Conservation (phyloP, 2,329 filamentous ascomycete genomes). For the Simplicillium sp. region DNA sequence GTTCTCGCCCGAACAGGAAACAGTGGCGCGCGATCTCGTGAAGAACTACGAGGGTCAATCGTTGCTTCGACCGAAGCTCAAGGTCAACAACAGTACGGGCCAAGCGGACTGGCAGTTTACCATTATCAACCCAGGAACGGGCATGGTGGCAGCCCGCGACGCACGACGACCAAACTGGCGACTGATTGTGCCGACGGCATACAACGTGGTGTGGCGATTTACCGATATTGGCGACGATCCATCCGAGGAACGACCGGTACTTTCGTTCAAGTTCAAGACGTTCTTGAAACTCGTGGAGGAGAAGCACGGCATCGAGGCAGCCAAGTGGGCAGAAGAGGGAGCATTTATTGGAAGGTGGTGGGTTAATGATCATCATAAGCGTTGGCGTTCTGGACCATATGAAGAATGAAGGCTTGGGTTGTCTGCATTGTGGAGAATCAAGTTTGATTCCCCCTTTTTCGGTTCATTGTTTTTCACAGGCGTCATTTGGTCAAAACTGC, state of each 20-base stretch:
- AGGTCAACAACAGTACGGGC: constrained; percentile 7
- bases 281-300: constrained; percentile 9
- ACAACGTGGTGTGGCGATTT: constrained; percentile 21
- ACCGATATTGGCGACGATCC: constrained; percentile 19
- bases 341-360: constrained; percentile 24
- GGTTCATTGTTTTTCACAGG: too few relatives aligned
- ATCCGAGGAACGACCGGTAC: constrained; percentile 14
- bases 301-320: constrained; percentile 16
- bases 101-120: constrained; percentile 22
- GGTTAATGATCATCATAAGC: constrained; percentile 23
- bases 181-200: constrained; percentile 20
- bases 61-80: constrained; percentile 18
- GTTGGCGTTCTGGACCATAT: constrained; percentile 19
- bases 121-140: constrained; percentile 20
- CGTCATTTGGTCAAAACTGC: too few relatives aligned
- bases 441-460: too few relatives aligned
- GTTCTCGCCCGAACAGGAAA: constrained; percentile 14
- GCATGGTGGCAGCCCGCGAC: constrained; percentile 21
- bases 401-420: background rate
- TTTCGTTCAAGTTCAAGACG: constrained; percentile 3
- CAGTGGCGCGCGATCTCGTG: constrained; percentile 16
- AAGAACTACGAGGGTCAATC: constrained; percentile 24
- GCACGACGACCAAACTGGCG: constrained; percentile 16
- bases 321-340: constrained; percentile 22
- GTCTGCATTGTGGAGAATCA: too few relatives aligned